phyloP scores from a whole-genome alignment of 2,329 filamentous ascomycete species.

The Paraphaeosphaeria sporulosa region DNA sequence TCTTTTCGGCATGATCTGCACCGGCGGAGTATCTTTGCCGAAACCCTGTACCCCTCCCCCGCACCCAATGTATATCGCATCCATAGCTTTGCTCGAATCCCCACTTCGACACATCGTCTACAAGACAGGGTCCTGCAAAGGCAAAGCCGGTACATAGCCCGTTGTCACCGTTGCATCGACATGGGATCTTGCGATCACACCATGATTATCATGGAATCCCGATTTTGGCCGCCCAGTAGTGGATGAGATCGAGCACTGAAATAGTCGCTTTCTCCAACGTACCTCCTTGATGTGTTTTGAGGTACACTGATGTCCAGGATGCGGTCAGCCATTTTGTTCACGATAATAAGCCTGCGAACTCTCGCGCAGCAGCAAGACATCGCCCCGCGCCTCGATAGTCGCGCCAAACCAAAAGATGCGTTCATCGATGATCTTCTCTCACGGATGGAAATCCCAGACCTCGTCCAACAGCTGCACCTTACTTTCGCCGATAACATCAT shows the following conservation, averaged over 20 bases:
- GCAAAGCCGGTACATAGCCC: not conserved
- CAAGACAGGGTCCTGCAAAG: constrained; percentile 7
- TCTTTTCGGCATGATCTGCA: constrained; percentile 1
- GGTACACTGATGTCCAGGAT: not conserved
- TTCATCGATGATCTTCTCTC: constrained; percentile 27
- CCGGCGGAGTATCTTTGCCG: constrained; percentile 13
- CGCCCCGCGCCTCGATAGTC: not conserved
- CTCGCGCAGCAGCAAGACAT: not conserved
- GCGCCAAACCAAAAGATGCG: constrained; percentile 19
- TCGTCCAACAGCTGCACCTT: constrained; percentile 54
- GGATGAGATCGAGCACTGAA: not conserved
- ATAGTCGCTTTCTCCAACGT: not conserved
- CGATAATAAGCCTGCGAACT: not conserved
- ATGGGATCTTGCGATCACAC: not conserved
- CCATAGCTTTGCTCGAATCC: constrained; percentile 8
- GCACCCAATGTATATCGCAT: constrained; percentile 11
- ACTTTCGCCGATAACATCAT: constrained; percentile 56
- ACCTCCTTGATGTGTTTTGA: not conserved
- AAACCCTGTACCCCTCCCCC: constrained; percentile 7
- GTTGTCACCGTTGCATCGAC: constrained; percentile 15
- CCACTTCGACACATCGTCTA: constrained; percentile 3
- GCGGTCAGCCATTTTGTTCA: not conserved
- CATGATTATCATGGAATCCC: constrained; percentile 10
- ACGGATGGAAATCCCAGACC: constrained; percentile 24
- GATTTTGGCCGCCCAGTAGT: not conserved